Evolutionary conservation across 805 yeast species (phyloP).

Genomic region (Candida xyloterini): DNA sequence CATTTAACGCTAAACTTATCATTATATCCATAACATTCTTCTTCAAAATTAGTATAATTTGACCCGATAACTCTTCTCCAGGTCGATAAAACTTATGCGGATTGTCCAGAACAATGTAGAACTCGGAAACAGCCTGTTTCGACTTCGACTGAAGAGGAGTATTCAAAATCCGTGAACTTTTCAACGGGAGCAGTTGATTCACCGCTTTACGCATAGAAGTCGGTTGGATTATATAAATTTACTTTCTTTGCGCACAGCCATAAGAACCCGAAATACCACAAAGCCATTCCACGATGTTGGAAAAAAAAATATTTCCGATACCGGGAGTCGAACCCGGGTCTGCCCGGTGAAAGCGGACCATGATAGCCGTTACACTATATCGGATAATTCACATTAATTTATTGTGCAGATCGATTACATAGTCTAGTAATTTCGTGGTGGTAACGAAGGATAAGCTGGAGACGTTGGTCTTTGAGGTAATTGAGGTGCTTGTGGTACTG

Average conservation of each 20-base stretch:
- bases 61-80: conserved; percentile 71
- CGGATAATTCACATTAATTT: conserved; percentile 39
- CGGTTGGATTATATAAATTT: background rate
- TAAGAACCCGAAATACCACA: no score
- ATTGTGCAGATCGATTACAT: background rate
- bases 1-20: conserved; percentile 52
- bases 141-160: conserved; percentile 20
- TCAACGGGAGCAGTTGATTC: conserved; percentile 40
- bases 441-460: conserved; percentile 3
- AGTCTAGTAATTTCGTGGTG: conserved; percentile 2
- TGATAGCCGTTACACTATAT: conserved; percentile 81
- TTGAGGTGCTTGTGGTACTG: background rate
- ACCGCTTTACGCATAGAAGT: conserved; percentile 49
- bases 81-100: conserved; percentile 80
- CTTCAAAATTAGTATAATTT: conserved; percentile 52
- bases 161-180: conserved; percentile 22
- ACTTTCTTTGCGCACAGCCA: conserved; percentile 7
- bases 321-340: conserved; percentile 85
- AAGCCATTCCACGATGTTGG: no score
- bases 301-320: conserved; percentile 50
- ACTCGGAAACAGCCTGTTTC: conserved; percentile 46
- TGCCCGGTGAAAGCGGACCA: conserved; percentile 85
- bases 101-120: conserved; percentile 66
- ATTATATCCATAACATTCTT: conserved; percentile 53
- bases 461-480: background rate